Base-by-base conservation (phyloP, 73 alveolate genomes). In the Tetrahymena malaccensis region DNA sequence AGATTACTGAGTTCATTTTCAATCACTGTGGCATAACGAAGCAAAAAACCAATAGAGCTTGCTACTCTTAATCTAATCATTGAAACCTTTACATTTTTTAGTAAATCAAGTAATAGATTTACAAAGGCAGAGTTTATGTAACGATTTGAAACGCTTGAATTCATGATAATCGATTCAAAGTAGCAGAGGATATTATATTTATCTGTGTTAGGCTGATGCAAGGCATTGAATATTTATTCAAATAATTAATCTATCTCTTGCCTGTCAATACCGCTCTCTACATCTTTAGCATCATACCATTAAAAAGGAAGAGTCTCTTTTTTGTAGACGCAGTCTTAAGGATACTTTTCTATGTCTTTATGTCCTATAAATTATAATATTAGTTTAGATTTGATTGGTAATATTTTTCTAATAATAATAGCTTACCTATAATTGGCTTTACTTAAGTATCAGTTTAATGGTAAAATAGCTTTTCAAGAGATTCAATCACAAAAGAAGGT, bases 341-440 rank as follows among this genome's bases (percentile, higher is more conserved):
- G 94, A 70, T 25, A 97, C 95, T 58, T 96, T 98, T 43, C 95
- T 94, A 50, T 94, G 94, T 94, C 96, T 98, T 94, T 98, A 99
- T 43, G 98, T 97, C 35, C 97, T 98, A 96, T 11, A 50, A 50
- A 13, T 50, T 5, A 27, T 22, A 25, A 70, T 9, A 70, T 70
- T 27, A 31, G 25, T 27, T n/a, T 19, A 7, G 43, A 35, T 3
- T 70, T 8, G 17, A 25, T 70, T 70, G 2, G 25, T 10, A 4
- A 56, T 10, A 56, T 1, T 27, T 70, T 70, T 27, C 8, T 5
- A 57, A 8, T 25, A 3, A n/a, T 19, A 22, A 31, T 1, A 70
- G 4, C 25, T 98, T 98, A 35, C 99, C 99, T 57, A 98, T 98
- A n/a, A 98, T 98, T 10, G 99, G 99, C 96, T 98, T 98, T 22